Evolutionary conservation across 768 basidiomycete genomes (phyloP), one percentile per base, ranked within the genome.

Genomic region (Agaricus bisporus): DNA sequence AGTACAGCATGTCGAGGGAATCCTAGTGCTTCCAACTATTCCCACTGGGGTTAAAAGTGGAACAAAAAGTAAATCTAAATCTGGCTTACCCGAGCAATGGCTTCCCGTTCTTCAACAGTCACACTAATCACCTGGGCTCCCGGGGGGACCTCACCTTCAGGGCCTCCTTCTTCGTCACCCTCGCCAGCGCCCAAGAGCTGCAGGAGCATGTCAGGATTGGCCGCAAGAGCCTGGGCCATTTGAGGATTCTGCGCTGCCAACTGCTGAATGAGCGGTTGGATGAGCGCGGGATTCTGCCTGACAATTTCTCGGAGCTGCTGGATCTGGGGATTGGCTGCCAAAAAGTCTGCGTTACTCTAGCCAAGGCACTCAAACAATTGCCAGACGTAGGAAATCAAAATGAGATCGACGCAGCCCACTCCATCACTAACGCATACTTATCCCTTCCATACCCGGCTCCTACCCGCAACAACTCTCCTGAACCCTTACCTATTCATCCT

Each of bases 61-160:
- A 46, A 1, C n/a, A 26, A 12, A 26, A 5, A n/a, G 22, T 9
- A 28, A 15, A 11, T 15, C 9, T 9, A 22, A 14, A 54, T 50
- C 52, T 28, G 49, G 73, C 90, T 68, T 67, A 98, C 91, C 63
- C 97, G 78, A 67, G 86, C 78, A 56, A 99, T 95, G 7, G 95
- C 92, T 50, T 81, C 91, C 53, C 79, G 75, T 68, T 99, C 97
- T 56, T 97, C 92, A 37, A 78, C 75, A 5, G 95, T 95, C 38
- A 99, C 79, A 54, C 82, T 80, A 57, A 98, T 72, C 1, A 86
- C 77, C 38, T 83, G 79, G 1, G 81, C 71, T 48, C 81, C 83
- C 3, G 81, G 78, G 3, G 72, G 74, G 11, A 73, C 20, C 1
- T 55, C 68, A 3, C 65, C 79, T 0, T 69, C 80, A 4, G 68